These are phyloP conservation scores for Tolypocladium ovalisporum DNA, from an alignment of 2,329 filamentous ascomycete species.

Conservation along the genomic window DNA sequence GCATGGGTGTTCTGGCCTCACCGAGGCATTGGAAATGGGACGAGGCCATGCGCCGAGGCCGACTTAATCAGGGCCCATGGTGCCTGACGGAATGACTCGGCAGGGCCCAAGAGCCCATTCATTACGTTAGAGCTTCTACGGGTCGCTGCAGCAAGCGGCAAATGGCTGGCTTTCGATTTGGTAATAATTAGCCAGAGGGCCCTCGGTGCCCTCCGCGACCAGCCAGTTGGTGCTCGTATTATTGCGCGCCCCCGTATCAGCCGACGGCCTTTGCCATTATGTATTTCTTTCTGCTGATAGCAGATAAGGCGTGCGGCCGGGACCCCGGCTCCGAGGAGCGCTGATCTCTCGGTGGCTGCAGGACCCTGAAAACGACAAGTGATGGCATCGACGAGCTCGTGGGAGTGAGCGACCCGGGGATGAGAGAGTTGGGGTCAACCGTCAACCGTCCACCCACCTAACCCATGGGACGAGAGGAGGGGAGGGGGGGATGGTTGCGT, in stretches of 20 bases:
- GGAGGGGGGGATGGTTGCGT: too few species aligned
- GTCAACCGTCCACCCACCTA: too few species aligned
- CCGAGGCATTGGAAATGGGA: background rate
- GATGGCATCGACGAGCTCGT: background rate
- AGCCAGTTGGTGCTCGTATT: background rate
- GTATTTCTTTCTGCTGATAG: slow-evolving; percentile 26
- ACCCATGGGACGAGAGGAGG: background rate
- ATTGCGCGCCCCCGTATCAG: slow-evolving; percentile 4
- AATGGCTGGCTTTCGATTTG: slow-evolving; percentile 31
- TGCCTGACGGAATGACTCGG: slow-evolving; percentile 16
- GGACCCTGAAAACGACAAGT: background rate
- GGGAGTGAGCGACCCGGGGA: too few species aligned
- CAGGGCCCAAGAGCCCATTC: slow-evolving; percentile 26
- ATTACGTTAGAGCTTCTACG: slow-evolving; percentile 29
- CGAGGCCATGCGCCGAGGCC: background rate
- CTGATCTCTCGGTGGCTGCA: background rate
- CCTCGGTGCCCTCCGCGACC: background rate
- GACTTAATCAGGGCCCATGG: background rate
- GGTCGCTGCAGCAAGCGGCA: slow-evolving; percentile 15
- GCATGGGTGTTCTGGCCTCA: background rate
- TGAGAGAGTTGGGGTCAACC: too few species aligned
- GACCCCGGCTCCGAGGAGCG: background rate
- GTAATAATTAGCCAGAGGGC: slow-evolving; percentile 26
- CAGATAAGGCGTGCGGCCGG: slow-evolving; percentile 2
- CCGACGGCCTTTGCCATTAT: slow-evolving; percentile 19